Percentiles rank a stretch among this genome's conserved stretches.
These are phyloP conservation scores for Myrica gale DNA, from an alignment of 306 rosid genomes.

Conservation along the genomic window DNA sequence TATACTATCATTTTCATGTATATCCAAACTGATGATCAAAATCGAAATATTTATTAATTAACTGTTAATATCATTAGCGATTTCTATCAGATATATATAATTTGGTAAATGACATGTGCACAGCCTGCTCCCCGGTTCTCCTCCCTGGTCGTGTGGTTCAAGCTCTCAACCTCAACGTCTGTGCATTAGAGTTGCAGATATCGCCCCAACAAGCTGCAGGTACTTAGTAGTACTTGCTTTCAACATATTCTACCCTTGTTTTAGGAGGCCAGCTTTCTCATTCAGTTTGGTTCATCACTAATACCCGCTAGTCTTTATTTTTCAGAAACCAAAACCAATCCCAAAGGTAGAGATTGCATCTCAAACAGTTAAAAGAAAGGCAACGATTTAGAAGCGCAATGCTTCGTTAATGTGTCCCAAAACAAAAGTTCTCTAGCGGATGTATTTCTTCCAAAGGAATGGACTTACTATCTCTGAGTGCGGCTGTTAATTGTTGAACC, in stretches of 20 bases:
- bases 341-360: constrained; percentile 19
- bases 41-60: no score
- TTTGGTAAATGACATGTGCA: not conserved
- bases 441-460: constrained; percentile 75
- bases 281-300: not conserved
- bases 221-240: no score
- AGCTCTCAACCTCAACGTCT: constrained; percentile 76
- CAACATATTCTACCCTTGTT: not conserved
- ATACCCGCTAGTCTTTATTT: not conserved
- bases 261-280: not conserved
- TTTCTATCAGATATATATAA: not conserved
- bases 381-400: constrained; percentile 36
- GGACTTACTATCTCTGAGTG: constrained; percentile 54
- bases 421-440: constrained; percentile 41
- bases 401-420: constrained; percentile 41
- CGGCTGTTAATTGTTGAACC: constrained; percentile 2
- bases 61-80: no score
- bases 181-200: constrained; percentile 55
- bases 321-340: constrained; percentile 21
- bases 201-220: constrained; percentile 52
- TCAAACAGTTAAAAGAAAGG: constrained; percentile 29
- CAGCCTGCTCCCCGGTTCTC: constrained; percentile 71
- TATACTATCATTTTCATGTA: no score
- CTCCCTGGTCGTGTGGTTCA: constrained; percentile 66
- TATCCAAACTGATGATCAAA: no score